phyloP scores from a whole-genome alignment of 164 flowering plant genomes.

The Macadamia integrifolia region DNA sequence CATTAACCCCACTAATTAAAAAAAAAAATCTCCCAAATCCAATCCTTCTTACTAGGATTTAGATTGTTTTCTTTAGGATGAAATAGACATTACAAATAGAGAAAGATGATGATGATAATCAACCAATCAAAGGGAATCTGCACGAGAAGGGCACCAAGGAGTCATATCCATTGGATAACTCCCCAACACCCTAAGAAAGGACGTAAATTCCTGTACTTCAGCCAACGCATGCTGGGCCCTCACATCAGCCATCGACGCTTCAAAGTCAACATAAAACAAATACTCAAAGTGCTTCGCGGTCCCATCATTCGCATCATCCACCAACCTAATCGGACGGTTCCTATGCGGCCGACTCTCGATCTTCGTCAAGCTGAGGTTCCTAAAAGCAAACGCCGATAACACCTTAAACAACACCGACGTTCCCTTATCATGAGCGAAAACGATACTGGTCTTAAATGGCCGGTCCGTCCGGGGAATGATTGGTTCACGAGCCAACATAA shows the following conservation, averaged over 20 bases:
- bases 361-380: conserved; percentile 48
- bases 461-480: conserved; percentile 44
- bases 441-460: conserved; percentile 57
- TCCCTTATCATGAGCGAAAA: conserved; percentile 47
- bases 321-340: conserved; percentile 35
- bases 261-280: conserved; percentile 72
- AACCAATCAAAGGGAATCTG: too few species aligned
- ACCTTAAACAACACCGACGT: conserved; percentile 50
- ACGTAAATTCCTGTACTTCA: conserved; percentile 62
- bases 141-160: conserved; percentile 27
- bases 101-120: too few species aligned
- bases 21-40: neutral
- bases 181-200: conserved; percentile 44
- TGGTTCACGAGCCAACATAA: conserved; percentile 55
- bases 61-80: neutral
- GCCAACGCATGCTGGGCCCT: conserved; percentile 72
- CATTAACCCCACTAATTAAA: neutral
- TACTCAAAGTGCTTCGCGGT: conserved; percentile 67
- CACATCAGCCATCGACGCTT: conserved; percentile 83
- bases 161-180: conserved; percentile 57
- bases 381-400: conserved; percentile 40
- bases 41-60: neutral
- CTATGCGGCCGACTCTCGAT: conserved; percentile 51
- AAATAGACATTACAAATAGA: too few species aligned
- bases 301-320: conserved; percentile 38